phyloP scores from a whole-genome alignment of 208 protist genomes.

The Acanthamoeba castellanii region DNA sequence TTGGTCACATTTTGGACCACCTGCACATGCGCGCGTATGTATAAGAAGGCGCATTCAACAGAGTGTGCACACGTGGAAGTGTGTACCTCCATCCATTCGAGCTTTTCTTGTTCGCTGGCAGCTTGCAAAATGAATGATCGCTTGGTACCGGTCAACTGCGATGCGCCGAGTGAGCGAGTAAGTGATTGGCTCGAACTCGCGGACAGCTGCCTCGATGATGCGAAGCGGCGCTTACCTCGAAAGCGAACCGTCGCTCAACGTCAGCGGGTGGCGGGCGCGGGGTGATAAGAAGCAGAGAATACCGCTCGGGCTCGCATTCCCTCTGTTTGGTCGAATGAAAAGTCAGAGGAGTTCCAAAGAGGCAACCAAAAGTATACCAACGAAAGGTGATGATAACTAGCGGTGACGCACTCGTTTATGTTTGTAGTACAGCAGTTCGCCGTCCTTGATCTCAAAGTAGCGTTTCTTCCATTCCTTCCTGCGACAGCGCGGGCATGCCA shows the following conservation, averaged over 20 bases:
- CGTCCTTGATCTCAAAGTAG: slow-evolving; percentile 42
- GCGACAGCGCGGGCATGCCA: not conserved
- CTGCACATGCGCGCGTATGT: not conserved
- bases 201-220: no score
- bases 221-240: not conserved
- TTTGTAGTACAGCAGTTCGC: slow-evolving; percentile 18
- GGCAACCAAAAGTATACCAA: no score
- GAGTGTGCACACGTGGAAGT: not conserved
- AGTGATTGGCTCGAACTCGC: no score
- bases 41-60: not conserved
- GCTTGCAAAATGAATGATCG: not conserved
- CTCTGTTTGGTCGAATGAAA: not conserved
- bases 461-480: slow-evolving; percentile 52
- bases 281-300: not conserved
- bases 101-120: not conserved
- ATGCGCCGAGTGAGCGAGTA: not conserved
- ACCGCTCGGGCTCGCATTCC: not conserved
- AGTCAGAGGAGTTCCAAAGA: not conserved
- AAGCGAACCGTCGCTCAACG: not conserved
- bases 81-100: slow-evolving; percentile 7
- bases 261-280: not conserved
- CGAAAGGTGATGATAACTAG: no score
- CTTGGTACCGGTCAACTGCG: not conserved
- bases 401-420: no score
- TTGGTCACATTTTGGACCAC: slow-evolving; percentile 31